Percentiles rank a stretch among this genome's conserved stretches.
These are phyloP conservation scores for Linum tenue DNA, from an alignment of 345 rosid species.

Conservation along the genomic window DNA sequence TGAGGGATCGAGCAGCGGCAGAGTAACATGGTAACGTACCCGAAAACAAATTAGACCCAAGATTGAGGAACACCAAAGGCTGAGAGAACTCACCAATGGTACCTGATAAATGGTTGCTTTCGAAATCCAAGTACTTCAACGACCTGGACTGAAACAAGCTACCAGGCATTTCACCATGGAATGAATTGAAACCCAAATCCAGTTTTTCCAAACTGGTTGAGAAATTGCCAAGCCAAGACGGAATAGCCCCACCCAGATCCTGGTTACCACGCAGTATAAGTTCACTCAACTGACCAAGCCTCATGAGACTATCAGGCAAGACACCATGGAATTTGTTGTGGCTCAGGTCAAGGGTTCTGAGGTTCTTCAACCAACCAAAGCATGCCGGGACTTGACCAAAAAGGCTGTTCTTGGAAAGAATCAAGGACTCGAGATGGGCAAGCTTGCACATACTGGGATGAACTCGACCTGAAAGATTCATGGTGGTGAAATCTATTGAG, in stretches of 20 bases:
- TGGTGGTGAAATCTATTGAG: slow-evolving; percentile 41
- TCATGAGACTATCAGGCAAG: slow-evolving; percentile 38
- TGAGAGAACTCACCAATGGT: slow-evolving; percentile 52
- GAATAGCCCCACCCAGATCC: slow-evolving; percentile 48
- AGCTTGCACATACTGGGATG: slow-evolving; percentile 54
- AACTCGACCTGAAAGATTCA: slow-evolving; percentile 55
- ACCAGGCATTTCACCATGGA: slow-evolving; percentile 54
- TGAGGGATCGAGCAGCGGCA: slow-evolving; percentile 43
- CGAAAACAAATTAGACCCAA: slow-evolving; percentile 54
- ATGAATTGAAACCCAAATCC: slow-evolving; percentile 63
- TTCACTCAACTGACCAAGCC: slow-evolving; percentile 46
- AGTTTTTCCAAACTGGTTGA: slow-evolving; percentile 48
- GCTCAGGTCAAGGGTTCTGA: slow-evolving; percentile 61
- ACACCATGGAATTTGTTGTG: slow-evolving; percentile 45
- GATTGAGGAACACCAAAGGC: slow-evolving; percentile 49
- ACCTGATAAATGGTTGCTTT: slow-evolving; percentile 52
- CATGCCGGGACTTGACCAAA: slow-evolving; percentile 57
- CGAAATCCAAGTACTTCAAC: slow-evolving; percentile 54
- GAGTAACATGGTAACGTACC: slow-evolving; percentile 87
- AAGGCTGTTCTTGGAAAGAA: slow-evolving; percentile 48
- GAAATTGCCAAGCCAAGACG: slow-evolving; percentile 61
- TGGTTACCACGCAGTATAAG: slow-evolving; percentile 47
- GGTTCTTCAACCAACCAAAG: slow-evolving; percentile 42
- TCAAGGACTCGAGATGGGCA: slow-evolving; percentile 39
- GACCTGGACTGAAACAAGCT: slow-evolving; percentile 43